These are phyloP conservation scores for Hamamelis virginiana DNA, from an alignment of 164 flowering plant genomes.

Conservation along the genomic window DNA sequence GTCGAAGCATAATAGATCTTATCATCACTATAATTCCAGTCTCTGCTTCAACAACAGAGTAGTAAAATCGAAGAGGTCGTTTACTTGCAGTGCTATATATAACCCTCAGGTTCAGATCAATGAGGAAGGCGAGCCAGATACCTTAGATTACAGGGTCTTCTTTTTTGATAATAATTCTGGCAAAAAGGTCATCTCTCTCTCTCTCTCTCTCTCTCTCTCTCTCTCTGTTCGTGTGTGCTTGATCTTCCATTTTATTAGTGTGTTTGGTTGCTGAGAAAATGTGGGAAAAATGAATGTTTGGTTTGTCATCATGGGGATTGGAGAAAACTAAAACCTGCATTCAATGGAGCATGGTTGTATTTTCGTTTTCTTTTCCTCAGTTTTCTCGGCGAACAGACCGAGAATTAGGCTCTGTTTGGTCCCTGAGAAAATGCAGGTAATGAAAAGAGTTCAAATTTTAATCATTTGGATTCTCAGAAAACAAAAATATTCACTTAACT, in stretches of 20 bases:
- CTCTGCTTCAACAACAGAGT: slow-evolving; percentile 11
- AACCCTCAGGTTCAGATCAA: slow-evolving; percentile 55
- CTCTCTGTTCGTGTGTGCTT: not conserved
- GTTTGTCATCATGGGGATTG: too few species aligned
- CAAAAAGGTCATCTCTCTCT: slow-evolving; percentile 89
- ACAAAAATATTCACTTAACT: too few species aligned
- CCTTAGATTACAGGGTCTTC: slow-evolving; percentile 84
- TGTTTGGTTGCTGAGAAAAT: not conserved
- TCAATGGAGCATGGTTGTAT: too few species aligned
- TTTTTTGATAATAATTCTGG: slow-evolving; percentile 69
- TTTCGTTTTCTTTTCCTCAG: too few species aligned
- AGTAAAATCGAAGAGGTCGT: slow-evolving; percentile 28
- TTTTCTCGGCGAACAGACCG: too few species aligned
- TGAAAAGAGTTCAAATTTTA: not conserved
- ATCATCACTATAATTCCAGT: too few species aligned
- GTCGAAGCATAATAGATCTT: too few species aligned
- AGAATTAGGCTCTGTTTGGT: not conserved
- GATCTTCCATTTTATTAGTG: not conserved
- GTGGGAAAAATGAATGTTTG: too few species aligned
- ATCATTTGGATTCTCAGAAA: too few species aligned
- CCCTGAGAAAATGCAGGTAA: not conserved
- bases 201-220: not conserved
- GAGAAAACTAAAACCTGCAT: too few species aligned
- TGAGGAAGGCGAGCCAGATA: slow-evolving; percentile 81
- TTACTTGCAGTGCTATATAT: slow-evolving; percentile 67